phyloP scores from a whole-genome alignment of 768 basidiomycete species.

The Auriscalpium microsporum region DNA sequence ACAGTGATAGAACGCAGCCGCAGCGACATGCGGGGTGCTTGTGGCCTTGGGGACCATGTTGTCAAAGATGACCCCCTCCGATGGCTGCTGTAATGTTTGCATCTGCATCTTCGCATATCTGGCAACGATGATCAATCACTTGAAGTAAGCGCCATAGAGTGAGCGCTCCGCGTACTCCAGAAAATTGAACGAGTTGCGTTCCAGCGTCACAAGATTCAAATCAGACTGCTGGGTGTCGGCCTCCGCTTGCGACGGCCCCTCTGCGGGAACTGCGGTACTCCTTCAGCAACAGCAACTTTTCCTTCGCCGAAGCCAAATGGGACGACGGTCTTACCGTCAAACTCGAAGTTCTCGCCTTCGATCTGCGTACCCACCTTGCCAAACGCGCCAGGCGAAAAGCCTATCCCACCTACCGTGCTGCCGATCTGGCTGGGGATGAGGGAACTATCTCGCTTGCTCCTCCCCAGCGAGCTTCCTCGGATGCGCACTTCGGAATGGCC shows the following conservation, averaged over 20 bases:
- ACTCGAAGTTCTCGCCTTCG: constrained; percentile 54
- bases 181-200: constrained; percentile 74
- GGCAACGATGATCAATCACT: neutral
- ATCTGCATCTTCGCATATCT: constrained; percentile 78
- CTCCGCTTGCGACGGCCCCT: constrained; percentile 18
- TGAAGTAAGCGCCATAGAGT: neutral
- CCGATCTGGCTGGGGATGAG: constrained; percentile 24
- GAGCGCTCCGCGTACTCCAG: constrained; percentile 47
- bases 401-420: constrained; percentile 25
- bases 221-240: constrained; percentile 49
- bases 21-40: constrained; percentile 70
- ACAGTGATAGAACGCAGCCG: constrained; percentile 80
- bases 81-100: constrained; percentile 42
- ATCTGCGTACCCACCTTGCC: constrained; percentile 31
- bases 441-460: constrained; percentile 49
- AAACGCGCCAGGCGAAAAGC: constrained; percentile 43
- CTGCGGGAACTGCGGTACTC: constrained; percentile 20
- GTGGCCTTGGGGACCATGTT: constrained; percentile 55
- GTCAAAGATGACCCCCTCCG: constrained; percentile 48
- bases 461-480: constrained; percentile 37
- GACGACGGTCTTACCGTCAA: constrained; percentile 42
- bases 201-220: constrained; percentile 47
- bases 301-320: neutral
- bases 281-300: constrained; percentile 1
- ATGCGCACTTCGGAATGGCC: constrained; percentile 45